Evolutionary conservation across 225 moss, liverwort and hornwort genomes (phyloP).

Genomic region (Polytrichum formosum): DNA sequence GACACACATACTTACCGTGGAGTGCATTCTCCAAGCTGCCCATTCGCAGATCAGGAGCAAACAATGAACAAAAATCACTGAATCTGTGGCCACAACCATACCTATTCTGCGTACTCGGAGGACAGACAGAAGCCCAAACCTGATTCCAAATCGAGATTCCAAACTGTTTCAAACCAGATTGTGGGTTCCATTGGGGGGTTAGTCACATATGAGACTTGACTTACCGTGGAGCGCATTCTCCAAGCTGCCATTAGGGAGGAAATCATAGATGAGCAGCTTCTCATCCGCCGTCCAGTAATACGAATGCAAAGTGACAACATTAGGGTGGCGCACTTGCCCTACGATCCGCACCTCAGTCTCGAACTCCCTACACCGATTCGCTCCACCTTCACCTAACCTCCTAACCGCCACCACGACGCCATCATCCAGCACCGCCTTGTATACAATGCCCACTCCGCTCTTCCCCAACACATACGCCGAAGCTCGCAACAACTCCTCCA

Average conservation of each 20-base stretch:
- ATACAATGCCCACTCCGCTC: constrained; percentile 30
- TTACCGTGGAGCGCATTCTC: constrained; percentile 58
- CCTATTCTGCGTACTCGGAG: no score
- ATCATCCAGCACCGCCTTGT: constrained; percentile 30
- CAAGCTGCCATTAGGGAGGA: constrained; percentile 27
- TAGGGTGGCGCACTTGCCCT: constrained; percentile 30
- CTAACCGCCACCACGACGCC: constrained; percentile 27
- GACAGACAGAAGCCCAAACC: no score
- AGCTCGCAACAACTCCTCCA: constrained; percentile 57
- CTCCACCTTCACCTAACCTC: constrained; percentile 31
- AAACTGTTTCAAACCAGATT: no score
- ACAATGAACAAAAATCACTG: no score
- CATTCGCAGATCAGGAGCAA: no score
- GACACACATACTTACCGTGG: no score
- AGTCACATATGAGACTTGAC: background rate
- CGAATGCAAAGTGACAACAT: constrained; percentile 29
- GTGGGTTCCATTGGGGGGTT: no score
- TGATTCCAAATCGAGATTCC: no score
- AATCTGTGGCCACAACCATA: no score
- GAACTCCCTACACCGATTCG: constrained; percentile 18
- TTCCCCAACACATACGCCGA: constrained; percentile 58
- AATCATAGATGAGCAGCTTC: constrained; percentile 33
- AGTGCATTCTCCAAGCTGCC: no score
- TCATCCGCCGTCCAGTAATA: constrained; percentile 41
- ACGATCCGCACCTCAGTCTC: constrained; percentile 24